phyloP scores from a whole-genome alignment of 2,329 filamentous ascomycete species.

The Allantophomopsis lycopodina region DNA sequence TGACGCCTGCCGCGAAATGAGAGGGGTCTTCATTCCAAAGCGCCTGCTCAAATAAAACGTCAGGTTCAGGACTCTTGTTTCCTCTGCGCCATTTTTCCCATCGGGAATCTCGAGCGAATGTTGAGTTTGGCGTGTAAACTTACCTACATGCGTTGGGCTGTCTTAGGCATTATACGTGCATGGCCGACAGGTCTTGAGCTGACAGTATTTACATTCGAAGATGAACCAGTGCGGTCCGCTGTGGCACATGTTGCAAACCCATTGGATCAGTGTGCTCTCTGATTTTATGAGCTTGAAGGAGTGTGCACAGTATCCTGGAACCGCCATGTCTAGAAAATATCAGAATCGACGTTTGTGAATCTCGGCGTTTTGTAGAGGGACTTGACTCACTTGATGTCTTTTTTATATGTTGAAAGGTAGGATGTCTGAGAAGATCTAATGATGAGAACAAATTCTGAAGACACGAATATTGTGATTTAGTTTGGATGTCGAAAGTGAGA shows the following conservation, averaged over 20 bases:
- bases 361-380: too few relatives aligned
- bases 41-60: too few relatives aligned
- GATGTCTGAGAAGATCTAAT: neutral
- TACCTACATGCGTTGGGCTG: neutral
- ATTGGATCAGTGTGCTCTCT: conserved; percentile 49
- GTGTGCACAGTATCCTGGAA: conserved; percentile 44
- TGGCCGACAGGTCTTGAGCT: conserved; percentile 46
- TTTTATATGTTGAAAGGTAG: too few relatives aligned
- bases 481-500: too few relatives aligned
- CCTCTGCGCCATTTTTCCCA: too few relatives aligned
- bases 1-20: too few relatives aligned
- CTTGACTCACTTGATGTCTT: too few relatives aligned
- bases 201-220: conserved; percentile 56
- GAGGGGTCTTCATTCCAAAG: too few relatives aligned
- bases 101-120: too few relatives aligned
- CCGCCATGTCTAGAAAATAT: conserved; percentile 25
- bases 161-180: conserved; percentile 25
- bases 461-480: neutral
- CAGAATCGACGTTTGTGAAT: too few relatives aligned
- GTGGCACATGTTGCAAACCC: conserved; percentile 50
- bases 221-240: conserved; percentile 55
- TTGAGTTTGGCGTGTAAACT: too few relatives aligned
- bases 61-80: too few relatives aligned
- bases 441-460: neutral
- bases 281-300: conserved; percentile 54